Base-by-base conservation (phyloP, 257 asterid species). In the Galeopsis tetrahit region DNA sequence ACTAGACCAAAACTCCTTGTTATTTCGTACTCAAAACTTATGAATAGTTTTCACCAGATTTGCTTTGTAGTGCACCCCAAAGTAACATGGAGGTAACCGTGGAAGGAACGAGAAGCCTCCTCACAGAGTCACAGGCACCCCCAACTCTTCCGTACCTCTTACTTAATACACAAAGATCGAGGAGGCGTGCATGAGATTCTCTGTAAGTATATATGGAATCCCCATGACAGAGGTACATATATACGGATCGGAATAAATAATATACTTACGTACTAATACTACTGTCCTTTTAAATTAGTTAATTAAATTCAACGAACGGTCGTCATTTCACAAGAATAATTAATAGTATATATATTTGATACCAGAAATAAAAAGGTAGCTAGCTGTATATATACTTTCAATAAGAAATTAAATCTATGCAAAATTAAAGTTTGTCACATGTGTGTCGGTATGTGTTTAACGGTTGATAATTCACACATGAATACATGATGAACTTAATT, bases 231-330 rank as follows among this genome's bases (percentile, higher is more conserved):
- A 8, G 7, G 62, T 17, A 49, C 56, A 28, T n/a, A 49, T n/a
- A n/a, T n/a, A n/a, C n/a, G n/a, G n/a, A n/a, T n/a, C 28, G 9
- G 43, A 38, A 38, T 13, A n/a, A 10, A n/a, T 3, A 13, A n/a
- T n/a, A 49, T 49, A 49, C 7, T 3, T n/a, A n/a, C 7, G 2
- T 51, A 51, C 15, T 14, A 38, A 15, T 6, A 51, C 57, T 14
- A 51, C n/a, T 11, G 6, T 21, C 31, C 3, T 9, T 5, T 46
- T 69, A 59, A 35, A 64, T 44, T 64, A 49, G 35, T 46, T 69
- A 59, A 35, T 56, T 44, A 56, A 49, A 44, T 60, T 28, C 63
- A 68, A 68, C 28, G 61, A 42, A 69, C 77, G 73, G 79, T 73
- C 76, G 64, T 68, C 46, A 61, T 52, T 52, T 53, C 4, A 64